Evolutionary conservation across 148 eudicot species (phyloP).

Genomic region (Diospyros kaki): DNA sequence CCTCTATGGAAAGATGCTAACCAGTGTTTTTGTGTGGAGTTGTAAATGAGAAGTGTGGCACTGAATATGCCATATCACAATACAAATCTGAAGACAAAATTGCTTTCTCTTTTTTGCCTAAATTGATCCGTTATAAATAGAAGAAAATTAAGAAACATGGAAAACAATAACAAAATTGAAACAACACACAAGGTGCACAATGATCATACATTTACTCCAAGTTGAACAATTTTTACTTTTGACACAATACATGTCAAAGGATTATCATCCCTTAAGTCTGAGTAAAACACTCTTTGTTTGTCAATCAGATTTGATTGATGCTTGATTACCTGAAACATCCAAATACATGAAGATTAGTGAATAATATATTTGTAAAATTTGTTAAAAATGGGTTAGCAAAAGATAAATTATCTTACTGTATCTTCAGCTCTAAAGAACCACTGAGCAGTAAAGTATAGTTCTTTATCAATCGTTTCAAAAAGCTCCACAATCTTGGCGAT

Average conservation of each 20-base stretch:
- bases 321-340: conserved; percentile 25
- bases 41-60: conserved; percentile 38
- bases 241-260: conserved; percentile 17
- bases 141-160: neutral
- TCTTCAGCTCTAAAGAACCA: conserved; percentile 31
- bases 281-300: conserved; percentile 22
- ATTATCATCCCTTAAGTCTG: conserved; percentile 31
- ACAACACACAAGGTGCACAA: neutral
- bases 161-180: neutral
- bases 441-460: conserved; percentile 12
- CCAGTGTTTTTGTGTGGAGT: conserved; percentile 15
- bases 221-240: conserved; percentile 20
- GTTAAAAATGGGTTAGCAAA: neutral
- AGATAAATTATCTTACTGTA: conserved; percentile 17
- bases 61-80: conserved; percentile 36
- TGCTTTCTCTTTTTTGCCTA: conserved; percentile 9
- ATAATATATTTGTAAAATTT: neutral
- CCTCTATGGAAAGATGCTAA: neutral
- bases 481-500: conserved; percentile 29
- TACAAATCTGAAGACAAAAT: conserved; percentile 27
- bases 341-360: neutral
- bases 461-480: conserved; percentile 15
- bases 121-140: conserved; percentile 20
- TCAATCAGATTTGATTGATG: conserved; percentile 19
- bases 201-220: conserved; percentile 20